phyloP scores from a whole-genome alignment of 176 grass and related monocot species.

The Cenchrus americanus region DNA sequence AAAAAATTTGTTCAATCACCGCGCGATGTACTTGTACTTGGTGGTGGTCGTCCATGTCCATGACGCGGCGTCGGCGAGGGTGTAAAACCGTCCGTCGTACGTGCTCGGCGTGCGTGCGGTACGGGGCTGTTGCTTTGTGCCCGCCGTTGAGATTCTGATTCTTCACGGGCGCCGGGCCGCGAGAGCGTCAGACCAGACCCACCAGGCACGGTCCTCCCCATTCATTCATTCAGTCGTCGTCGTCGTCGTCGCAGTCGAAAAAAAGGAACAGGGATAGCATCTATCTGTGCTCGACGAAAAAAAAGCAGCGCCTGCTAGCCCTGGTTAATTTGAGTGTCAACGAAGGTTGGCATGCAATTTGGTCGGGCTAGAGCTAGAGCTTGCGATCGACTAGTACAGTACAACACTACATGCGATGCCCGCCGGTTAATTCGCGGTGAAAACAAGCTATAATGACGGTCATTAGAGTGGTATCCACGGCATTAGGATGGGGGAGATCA shows the following conservation, averaged over 20 bases:
- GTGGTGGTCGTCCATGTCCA: too few species aligned
- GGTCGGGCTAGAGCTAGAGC: neutral
- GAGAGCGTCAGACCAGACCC: neutral
- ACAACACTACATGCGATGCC: too few species aligned
- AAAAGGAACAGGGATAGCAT: neutral
- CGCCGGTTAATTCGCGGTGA: neutral
- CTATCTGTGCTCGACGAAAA: neutral
- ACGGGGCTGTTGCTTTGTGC: neutral
- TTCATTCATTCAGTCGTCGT: neutral
- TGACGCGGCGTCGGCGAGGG: too few species aligned
- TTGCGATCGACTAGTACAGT: neutral
- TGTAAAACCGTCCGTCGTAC: neutral
- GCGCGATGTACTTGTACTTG: neutral
- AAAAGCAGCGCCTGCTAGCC: neutral
- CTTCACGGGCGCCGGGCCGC: neutral
- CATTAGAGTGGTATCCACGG: conserved; percentile 25
- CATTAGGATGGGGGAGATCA: neutral
- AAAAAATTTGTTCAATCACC: neutral
- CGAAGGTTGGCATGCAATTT: neutral
- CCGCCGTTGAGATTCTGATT: conserved; percentile 10
- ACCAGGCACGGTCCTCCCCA: too few species aligned
- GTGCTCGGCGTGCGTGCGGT: neutral
- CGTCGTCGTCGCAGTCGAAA: neutral
- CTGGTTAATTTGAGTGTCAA: neutral
- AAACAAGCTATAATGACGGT: neutral